Percentiles rank a stretch among this genome's conserved stretches.
Evolutionary conservation across 2,329 filamentous ascomycete species (phyloP).

Genomic region (Colletotrichum somersetense): DNA sequence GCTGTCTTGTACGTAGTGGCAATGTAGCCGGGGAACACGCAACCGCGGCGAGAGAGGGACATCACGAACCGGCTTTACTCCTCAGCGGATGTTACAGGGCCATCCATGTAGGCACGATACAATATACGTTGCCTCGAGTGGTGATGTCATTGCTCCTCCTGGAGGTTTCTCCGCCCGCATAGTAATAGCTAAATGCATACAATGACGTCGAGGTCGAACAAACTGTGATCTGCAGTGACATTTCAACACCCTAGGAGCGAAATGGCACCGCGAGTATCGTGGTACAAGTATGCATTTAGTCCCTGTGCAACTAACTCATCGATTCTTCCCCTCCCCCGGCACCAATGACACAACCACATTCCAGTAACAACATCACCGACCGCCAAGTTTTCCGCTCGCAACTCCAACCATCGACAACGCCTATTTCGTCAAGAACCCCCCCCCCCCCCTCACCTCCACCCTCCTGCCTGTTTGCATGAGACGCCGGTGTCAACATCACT

Average conservation of each 20-base stretch:
- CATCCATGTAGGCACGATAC: background rate
- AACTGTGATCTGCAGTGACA: background rate
- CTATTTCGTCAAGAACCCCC: background rate
- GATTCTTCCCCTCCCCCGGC: background rate
- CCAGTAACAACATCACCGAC: background rate
- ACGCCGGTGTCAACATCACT: background rate
- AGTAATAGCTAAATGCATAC: background rate
- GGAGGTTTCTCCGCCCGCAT: too few species aligned
- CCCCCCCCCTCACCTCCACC: too few species aligned
- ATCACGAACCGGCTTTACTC: too few species aligned
- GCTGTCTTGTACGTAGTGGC: background rate
- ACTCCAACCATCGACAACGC: conserved; percentile 18
- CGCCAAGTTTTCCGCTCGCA: conserved; percentile 6
- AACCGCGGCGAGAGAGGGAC: too few species aligned
- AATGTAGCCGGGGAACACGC: background rate
- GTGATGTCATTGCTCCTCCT: background rate
- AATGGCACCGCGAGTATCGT: background rate
- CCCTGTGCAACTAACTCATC: background rate
- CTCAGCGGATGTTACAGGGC: background rate
- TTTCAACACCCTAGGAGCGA: background rate
- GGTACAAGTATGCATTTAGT: background rate
- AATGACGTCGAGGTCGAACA: background rate
- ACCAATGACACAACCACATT: background rate
- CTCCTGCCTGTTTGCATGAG: background rate
- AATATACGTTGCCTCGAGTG: background rate